A percentile compares a stretch with the other conserved stretches of the same genome.
These are phyloP conservation scores for Trametes hirsuta DNA, from an alignment of 1,284 basidiomycete species.

Conservation along the genomic window DNA sequence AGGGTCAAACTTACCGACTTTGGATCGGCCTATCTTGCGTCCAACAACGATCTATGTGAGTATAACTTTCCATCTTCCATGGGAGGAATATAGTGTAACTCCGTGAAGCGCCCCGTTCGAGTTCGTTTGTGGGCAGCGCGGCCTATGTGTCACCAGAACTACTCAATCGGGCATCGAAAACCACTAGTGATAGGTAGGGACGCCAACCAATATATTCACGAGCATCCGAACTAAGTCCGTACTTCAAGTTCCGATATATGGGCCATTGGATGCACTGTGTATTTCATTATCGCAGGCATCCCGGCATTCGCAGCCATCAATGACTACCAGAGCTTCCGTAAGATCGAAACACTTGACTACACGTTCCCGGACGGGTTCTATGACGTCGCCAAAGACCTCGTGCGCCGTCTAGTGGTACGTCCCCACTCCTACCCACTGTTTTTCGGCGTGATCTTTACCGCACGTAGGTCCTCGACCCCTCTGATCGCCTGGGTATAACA, in stretches of 20 bases:
- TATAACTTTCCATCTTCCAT: not conserved
- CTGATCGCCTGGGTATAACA: slow-evolving; percentile 20
- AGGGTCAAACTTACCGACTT: slow-evolving; percentile 23
- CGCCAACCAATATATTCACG: too few species aligned
- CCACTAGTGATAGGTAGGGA: slow-evolving; percentile 20
- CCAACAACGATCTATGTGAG: slow-evolving; percentile 21
- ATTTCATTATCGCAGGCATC: slow-evolving; percentile 18
- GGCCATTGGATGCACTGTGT: slow-evolving; percentile 24
- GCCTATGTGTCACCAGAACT: slow-evolving; percentile 25
- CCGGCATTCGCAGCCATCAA: slow-evolving; percentile 23
- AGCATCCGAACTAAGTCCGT: not conserved
- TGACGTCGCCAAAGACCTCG: slow-evolving; percentile 15
- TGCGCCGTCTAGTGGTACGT: slow-evolving; percentile 17
- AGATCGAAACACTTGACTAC: slow-evolving; percentile 24
- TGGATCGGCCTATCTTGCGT: slow-evolving; percentile 20
- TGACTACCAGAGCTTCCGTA: slow-evolving; percentile 26
- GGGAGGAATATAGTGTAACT: not conserved
- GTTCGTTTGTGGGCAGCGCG: slow-evolving; percentile 24
- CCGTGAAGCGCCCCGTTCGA: slow-evolving; percentile 19
- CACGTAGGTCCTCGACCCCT: slow-evolving; percentile 19
- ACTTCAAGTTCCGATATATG: slow-evolving; percentile 19
- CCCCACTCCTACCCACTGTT: not conserved
- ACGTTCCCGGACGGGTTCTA: slow-evolving; percentile 22
- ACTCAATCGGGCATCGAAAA: slow-evolving; percentile 20
- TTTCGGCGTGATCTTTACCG: not conserved